Evolutionary conservation across 2,329 filamentous ascomycete species (phyloP).

Genomic region (Polytolypa hystricis): DNA sequence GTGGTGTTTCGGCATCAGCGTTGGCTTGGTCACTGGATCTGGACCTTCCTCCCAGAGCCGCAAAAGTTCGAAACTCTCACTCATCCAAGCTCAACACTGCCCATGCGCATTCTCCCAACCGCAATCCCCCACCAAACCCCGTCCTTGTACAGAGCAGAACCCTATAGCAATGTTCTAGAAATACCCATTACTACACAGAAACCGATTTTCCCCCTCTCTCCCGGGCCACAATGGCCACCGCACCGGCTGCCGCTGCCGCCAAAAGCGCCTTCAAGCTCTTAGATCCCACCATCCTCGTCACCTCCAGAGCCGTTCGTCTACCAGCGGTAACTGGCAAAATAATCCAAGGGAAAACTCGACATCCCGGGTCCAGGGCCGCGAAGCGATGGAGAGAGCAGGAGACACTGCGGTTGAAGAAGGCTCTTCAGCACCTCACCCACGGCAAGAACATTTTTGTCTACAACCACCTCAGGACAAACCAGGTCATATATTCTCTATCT

Average conservation of each 20-base stretch:
- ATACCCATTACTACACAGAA: neutral
- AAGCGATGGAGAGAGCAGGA: conserved; percentile 28
- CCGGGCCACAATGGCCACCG: neutral
- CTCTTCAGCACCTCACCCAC: conserved; percentile 37
- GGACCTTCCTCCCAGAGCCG: neutral
- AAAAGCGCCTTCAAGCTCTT: conserved; percentile 3
- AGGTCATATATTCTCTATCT: conserved; percentile 52
- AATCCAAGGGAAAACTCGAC: conserved; percentile 33
- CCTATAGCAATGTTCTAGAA: neutral
- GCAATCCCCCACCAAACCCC: too few species aligned
- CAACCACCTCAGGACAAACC: conserved; percentile 50
- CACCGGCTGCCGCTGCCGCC: neutral
- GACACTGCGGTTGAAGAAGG: conserved; percentile 31
- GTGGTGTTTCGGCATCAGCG: conserved; percentile 3
- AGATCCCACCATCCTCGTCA: conserved; percentile 10
- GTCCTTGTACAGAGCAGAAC: neutral
- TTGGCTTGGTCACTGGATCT: neutral
- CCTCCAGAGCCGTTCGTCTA: conserved; percentile 9
- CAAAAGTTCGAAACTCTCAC: neutral
- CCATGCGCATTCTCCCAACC: neutral
- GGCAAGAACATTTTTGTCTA: conserved; percentile 54
- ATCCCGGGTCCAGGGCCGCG: conserved; percentile 33
- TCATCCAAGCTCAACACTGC: neutral
- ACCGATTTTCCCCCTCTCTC: too few species aligned
- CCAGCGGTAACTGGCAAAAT: conserved; percentile 13